Base-by-base conservation (phyloP, 306 rosid genomes). In the Carpinus viminea region DNA sequence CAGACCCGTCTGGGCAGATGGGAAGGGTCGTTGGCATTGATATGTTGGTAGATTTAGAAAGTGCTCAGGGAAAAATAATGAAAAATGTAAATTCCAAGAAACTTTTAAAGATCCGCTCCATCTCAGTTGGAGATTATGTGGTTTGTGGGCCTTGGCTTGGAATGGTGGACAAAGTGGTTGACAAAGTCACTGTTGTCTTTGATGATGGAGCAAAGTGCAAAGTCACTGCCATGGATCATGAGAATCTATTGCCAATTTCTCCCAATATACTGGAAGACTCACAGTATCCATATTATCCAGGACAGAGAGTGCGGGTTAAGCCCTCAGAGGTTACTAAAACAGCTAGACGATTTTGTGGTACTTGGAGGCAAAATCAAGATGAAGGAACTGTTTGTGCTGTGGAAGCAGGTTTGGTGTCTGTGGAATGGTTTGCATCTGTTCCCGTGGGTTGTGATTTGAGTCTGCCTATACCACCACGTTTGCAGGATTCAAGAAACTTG, bases 261-360 rank as follows among this genome's bases (percentile, higher is more conserved):
- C 87, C 81, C 57, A 85, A 86, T 85, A 74, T 85, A 65, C 92
- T 96, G 68, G 97, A 96, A 75, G 99, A 96, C 81, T 82, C 85
- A 8, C 98, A 91, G 85, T 96, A 83, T 82, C 96, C 97, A 53
- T 93, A 89, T 72, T 96, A 91, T 85, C 99, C 98, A 43, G 99
- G 99, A 68, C 99, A 87, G 83, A 96, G 97, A 89, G 97, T 96
- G 62, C 81, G 82, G 84, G 85, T 93, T 60, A 82, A 84, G 81
- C 85, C 83, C 62, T 86, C 96, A 64, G 79, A 83, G 57, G 86
- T 77, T 85, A 85, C 98, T 64, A 90, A 86, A 71, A 76, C 98
- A 55, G 84, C 88, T 66, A 83, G 89, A 81, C 91, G 97, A 98
- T 81, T 95, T n/a, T 90, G 96, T 76, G 88, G 97, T 43, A 82